A percentile compares a stretch with the other conserved stretches of the same genome.
Conservation (phyloP, 2,329 filamentous ascomycete species). For the Cytospora mali region DNA sequence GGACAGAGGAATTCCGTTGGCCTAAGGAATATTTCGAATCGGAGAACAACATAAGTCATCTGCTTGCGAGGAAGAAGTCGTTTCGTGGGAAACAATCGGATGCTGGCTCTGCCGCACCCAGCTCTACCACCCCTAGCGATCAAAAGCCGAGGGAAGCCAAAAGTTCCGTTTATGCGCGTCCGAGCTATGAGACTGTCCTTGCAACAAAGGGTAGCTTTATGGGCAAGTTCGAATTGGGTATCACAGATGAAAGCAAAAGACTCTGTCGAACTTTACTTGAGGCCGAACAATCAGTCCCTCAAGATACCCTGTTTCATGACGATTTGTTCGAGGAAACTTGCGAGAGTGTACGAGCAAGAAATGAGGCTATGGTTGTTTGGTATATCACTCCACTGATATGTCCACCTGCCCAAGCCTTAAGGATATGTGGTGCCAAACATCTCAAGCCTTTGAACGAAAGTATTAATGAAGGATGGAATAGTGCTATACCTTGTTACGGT, state of each 20-base stretch:
- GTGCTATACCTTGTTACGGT: slow-evolving; percentile 40
- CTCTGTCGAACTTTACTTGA: slow-evolving; percentile 38
- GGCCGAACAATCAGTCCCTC: slow-evolving; percentile 35
- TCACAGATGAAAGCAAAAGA: slow-evolving; percentile 38
- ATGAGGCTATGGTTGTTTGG: slow-evolving; percentile 42
- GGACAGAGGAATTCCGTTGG: too few species aligned
- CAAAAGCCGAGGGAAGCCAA: slow-evolving; percentile 38
- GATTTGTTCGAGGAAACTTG: slow-evolving; percentile 40
- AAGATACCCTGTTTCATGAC: slow-evolving; percentile 36
- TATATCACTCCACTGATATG: slow-evolving; percentile 42
- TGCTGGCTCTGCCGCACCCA: too few species aligned
- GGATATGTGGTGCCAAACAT: slow-evolving; percentile 42
- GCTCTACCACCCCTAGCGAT: slow-evolving; percentile 35
- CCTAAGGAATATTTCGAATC: too few species aligned
- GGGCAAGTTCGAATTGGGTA: slow-evolving; percentile 34
- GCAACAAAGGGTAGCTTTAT: slow-evolving; percentile 41
- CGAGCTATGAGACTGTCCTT: slow-evolving; percentile 38
- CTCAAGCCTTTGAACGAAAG: slow-evolving; percentile 43
- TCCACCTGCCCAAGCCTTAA: too few species aligned
- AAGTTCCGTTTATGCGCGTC: slow-evolving; percentile 36
- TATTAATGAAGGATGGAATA: slow-evolving; percentile 47
- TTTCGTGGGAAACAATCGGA: too few species aligned
- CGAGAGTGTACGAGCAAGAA: slow-evolving; percentile 36
- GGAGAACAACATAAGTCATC: too few species aligned
- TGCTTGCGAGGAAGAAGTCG: too few species aligned